Percentiles rank a stretch among this genome's conserved stretches.
Evolutionary conservation across 306 rosid species (phyloP).

Genomic region (Quercus engelmannii): DNA sequence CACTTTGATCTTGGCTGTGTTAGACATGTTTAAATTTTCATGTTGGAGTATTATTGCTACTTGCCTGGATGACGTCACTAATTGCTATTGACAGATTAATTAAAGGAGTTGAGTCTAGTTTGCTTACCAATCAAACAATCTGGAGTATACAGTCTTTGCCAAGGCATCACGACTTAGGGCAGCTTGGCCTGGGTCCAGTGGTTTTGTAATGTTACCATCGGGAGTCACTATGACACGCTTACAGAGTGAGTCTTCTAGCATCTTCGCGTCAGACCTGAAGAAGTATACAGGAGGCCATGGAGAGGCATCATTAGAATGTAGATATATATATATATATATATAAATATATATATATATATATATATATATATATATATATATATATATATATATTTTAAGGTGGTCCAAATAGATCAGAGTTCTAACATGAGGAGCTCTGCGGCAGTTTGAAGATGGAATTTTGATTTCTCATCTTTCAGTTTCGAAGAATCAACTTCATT

Average conservation of each 20-base stretch:
- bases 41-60: neutral
- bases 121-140: conserved; percentile 76
- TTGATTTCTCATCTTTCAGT: conserved; percentile 72
- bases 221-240: conserved; percentile 91
- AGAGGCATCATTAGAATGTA: neutral
- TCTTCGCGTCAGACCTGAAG: conserved; percentile 64
- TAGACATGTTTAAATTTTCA: neutral
- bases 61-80: conserved; percentile 1
- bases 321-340: too few relatives aligned
- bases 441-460: conserved; percentile 57
- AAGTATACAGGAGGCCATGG: conserved; percentile 18
- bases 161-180: conserved; percentile 79
- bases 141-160: conserved; percentile 76
- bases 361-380: too few relatives aligned
- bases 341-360: neutral
- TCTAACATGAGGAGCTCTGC: conserved; percentile 76
- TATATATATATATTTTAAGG: neutral
- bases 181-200: conserved; percentile 63
- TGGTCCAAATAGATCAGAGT: conserved; percentile 14
- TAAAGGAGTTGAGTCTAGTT: neutral
- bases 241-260: conserved; percentile 78
- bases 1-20: neutral
- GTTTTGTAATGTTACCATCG: conserved; percentile 81
- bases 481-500: conserved; percentile 73
- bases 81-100: neutral